These are phyloP conservation scores for Scenedesmus sp. DNA, from an alignment of 163 green algal genomes.

Conservation along the genomic window DNA sequence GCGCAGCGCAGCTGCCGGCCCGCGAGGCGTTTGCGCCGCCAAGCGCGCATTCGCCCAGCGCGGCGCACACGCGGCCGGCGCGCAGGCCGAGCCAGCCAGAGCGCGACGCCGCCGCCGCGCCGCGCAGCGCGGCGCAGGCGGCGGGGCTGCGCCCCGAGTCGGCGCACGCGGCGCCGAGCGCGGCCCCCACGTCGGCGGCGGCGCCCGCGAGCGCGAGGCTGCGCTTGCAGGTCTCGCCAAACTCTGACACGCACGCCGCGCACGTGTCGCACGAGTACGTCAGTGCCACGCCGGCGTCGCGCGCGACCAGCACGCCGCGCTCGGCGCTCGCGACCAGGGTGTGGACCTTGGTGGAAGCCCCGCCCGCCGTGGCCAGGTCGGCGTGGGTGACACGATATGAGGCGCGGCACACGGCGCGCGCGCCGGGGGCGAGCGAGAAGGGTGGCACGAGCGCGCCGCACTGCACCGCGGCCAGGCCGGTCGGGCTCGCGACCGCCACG, in stretches of 20 bases:
- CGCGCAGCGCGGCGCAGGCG: neutral
- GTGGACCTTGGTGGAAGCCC: conserved; percentile 1
- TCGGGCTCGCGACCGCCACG: neutral
- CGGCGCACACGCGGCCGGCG: conserved; percentile 1
- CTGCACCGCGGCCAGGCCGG: neutral
- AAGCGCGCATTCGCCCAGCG: neutral
- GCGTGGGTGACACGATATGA: conserved; percentile 5
- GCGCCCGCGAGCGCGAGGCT: neutral
- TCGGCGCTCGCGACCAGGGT: neutral
- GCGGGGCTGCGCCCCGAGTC: neutral
- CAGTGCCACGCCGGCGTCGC: no score
- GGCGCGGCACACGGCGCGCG: neutral
- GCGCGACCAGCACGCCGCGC: neutral
- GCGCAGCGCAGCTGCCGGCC: neutral
- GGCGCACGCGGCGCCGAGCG: neutral
- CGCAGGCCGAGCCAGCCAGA: neutral
- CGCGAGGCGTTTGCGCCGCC: neutral
- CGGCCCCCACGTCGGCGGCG: neutral
- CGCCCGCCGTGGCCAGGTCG: neutral
- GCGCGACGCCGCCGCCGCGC: neutral
- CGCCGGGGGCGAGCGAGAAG: neutral
- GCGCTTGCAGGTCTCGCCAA: neutral
- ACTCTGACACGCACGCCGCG: neutral
- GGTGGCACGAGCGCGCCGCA: neutral
- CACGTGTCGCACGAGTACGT: conserved; percentile 21